phyloP scores from a whole-genome alignment of 2,329 filamentous ascomycete genomes.

The Fusarium coffeatum region DNA sequence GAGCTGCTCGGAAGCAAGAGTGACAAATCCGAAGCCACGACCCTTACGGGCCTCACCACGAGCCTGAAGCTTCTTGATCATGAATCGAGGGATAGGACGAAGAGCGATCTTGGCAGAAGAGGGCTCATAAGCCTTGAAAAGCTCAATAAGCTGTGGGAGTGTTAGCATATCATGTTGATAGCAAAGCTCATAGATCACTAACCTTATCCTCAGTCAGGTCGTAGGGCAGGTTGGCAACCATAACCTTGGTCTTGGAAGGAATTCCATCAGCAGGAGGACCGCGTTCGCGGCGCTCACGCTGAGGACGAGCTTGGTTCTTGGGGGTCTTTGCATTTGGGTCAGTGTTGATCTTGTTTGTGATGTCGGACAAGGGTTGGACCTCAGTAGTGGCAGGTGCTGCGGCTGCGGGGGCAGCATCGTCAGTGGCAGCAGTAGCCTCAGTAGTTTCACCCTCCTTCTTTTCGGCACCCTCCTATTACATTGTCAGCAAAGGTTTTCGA shows the following conservation, averaged over 20 bases:
- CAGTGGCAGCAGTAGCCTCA: constrained; percentile 57
- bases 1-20: constrained; percentile 91
- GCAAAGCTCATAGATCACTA: constrained; percentile 48
- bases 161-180: constrained; percentile 37
- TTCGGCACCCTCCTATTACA: constrained; percentile 50
- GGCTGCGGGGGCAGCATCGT: constrained; percentile 57
- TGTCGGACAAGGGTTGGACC: constrained; percentile 69
- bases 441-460: constrained; percentile 60
- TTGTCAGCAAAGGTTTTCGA: constrained; percentile 18
- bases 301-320: constrained; percentile 64
- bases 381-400: constrained; percentile 63
- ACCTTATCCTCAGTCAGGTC: constrained; percentile 98
- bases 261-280: constrained; percentile 97
- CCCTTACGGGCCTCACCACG: constrained; percentile 99
- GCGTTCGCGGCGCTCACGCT: constrained; percentile 78
- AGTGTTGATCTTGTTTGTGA: constrained; percentile 68
- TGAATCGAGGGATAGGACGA: constrained; percentile 97
- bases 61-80: constrained; percentile 99
- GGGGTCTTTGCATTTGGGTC: constrained; percentile 70
- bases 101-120: constrained; percentile 98
- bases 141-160: constrained; percentile 84
- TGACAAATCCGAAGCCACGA: constrained; percentile 98
- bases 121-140: constrained; percentile 92
- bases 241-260: constrained; percentile 99
- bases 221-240: constrained; percentile 99